Evolutionary conservation across 192 early-diverging fungal species (phyloP), one percentile per base, ranked within the genome.

Genomic region (Coemansia sp.): DNA sequence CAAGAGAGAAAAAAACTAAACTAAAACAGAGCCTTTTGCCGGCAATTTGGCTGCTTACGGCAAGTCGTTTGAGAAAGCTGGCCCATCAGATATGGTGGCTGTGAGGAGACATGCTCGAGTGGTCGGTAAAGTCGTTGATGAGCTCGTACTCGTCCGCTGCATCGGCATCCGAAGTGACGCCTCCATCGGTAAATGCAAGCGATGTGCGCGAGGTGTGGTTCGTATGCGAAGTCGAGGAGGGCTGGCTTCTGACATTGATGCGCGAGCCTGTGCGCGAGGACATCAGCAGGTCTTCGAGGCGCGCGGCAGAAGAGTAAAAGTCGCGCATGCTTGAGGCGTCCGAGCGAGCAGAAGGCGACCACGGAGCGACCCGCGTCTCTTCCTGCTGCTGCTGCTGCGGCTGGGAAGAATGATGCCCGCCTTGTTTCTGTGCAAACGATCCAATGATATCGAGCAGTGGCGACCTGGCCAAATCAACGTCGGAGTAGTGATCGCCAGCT

Each of bases 311-410:
- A 29, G 74, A 68, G 58, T 68, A 68, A 24, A 77, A 77, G 47
- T 77, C 74, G 54, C 69, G 74, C 68, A 77, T 71, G 74, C 74
- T 77, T 29, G 68, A 61, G 0, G 60, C 50, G 5, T 77, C 74
- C 1, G 74, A 71, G 34, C 22, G 60, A 25, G 65, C 65, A 32
- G 32, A 53, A 20, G 74, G 63, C 23, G 56, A 58, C 56, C 27
- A 34, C 9, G 56, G 56, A 27, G 30, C 35, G 14, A 29, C 29
- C 35, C 23, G 39, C 16, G 42, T 55, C 22, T 34, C 32, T 42
- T 52, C 39, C 50, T 8, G 61, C 45, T 18, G 24, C 19, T 1
- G 36, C 32, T 39, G 54, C 25, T 8, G 4, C 27, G 27, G 54
- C 54, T n/a, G 29, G 25, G 14, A n/a, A n/a, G n/a, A n/a, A n/a